These are phyloP conservation scores for Penicillium mononematosum DNA, from an alignment of 495 filamentous ascomycete genomes.

Conservation along the genomic window DNA sequence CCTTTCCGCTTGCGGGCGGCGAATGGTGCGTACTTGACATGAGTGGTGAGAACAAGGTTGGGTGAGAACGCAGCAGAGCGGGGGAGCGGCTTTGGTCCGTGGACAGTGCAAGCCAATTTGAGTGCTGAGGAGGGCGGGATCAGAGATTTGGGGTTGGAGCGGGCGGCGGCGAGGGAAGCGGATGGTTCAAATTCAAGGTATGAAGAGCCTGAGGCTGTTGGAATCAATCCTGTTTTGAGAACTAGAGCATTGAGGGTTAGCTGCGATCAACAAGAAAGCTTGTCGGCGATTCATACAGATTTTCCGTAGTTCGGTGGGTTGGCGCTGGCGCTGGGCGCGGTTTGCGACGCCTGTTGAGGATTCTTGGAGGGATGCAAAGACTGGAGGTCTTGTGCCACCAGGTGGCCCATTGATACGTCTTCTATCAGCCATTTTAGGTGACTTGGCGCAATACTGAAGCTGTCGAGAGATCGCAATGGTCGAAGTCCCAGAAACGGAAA, in stretches of 20 bases:
- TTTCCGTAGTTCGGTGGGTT: slow-evolving; percentile 68
- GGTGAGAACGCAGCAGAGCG: slow-evolving; percentile 86
- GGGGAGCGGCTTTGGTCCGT: slow-evolving; percentile 88
- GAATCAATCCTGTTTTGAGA: slow-evolving; percentile 86
- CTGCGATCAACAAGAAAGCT: background rate
- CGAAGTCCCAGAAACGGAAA: slow-evolving; percentile 37
- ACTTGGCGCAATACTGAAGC: slow-evolving; percentile 15
- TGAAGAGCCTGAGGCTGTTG: slow-evolving; percentile 89
- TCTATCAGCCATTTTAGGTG: slow-evolving; percentile 70
- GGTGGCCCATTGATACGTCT: slow-evolving; percentile 87
- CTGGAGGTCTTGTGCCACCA: slow-evolving; percentile 71
- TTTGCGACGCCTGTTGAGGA: slow-evolving; percentile 36
- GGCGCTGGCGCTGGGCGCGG: slow-evolving; percentile 52
- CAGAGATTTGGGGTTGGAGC: slow-evolving; percentile 48
- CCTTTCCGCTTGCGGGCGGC: slow-evolving; percentile 77
- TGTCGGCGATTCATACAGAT: slow-evolving; percentile 63
- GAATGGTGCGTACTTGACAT: slow-evolving; percentile 96
- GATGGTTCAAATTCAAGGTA: slow-evolving; percentile 83
- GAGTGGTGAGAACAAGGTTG: slow-evolving; percentile 82
- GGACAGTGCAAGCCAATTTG: slow-evolving; percentile 88
- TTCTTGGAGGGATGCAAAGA: slow-evolving; percentile 56
- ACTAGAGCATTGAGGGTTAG: slow-evolving; percentile 50
- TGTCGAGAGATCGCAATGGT: slow-evolving; percentile 14
- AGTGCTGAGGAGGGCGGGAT: slow-evolving; percentile 59
- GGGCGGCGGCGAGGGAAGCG: slow-evolving; percentile 46